These are phyloP conservation scores for Rhizoclosmatium globosum DNA, from an alignment of 192 early-diverging fungal genomes.

Conservation along the genomic window DNA sequence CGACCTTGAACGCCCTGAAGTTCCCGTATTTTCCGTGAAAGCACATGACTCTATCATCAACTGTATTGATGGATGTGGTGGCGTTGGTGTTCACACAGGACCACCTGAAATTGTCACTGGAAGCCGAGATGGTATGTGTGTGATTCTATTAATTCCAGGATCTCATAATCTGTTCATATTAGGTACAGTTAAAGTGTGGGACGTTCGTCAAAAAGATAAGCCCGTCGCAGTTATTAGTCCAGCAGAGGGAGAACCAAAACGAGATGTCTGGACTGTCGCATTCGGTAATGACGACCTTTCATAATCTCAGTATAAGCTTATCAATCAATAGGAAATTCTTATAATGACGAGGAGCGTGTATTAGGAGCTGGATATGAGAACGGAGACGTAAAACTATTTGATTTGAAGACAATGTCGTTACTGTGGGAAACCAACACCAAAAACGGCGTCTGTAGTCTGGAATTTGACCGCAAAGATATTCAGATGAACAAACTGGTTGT, in stretches of 20 bases:
- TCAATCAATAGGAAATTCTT: slow-evolving; percentile 55
- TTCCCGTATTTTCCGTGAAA: slow-evolving; percentile 62
- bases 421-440: slow-evolving; percentile 76
- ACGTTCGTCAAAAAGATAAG: slow-evolving; percentile 67
- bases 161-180: slow-evolving; percentile 29
- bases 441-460: slow-evolving; percentile 69
- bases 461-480: slow-evolving; percentile 67
- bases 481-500: slow-evolving; percentile 64
- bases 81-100: slow-evolving; percentile 44
- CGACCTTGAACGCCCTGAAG: slow-evolving; percentile 67
- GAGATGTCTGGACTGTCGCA: slow-evolving; percentile 74
- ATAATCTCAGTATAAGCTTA: neutral
- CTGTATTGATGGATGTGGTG: slow-evolving; percentile 70
- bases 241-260: slow-evolving; percentile 47
- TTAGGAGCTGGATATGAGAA: slow-evolving; percentile 78
- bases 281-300: slow-evolving; percentile 60
- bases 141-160: neutral
- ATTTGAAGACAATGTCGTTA: slow-evolving; percentile 62
- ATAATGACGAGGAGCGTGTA: slow-evolving; percentile 61
- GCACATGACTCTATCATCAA: slow-evolving; percentile 76
- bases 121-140: slow-evolving; percentile 65
- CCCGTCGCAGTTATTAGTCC: slow-evolving; percentile 68
- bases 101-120: slow-evolving; percentile 76
- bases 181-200: slow-evolving; percentile 81
- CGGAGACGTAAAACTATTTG: slow-evolving; percentile 76